These are phyloP conservation scores for Leishmania tarentolae DNA, from an alignment of 208 protist species.

Conservation along the genomic window DNA sequence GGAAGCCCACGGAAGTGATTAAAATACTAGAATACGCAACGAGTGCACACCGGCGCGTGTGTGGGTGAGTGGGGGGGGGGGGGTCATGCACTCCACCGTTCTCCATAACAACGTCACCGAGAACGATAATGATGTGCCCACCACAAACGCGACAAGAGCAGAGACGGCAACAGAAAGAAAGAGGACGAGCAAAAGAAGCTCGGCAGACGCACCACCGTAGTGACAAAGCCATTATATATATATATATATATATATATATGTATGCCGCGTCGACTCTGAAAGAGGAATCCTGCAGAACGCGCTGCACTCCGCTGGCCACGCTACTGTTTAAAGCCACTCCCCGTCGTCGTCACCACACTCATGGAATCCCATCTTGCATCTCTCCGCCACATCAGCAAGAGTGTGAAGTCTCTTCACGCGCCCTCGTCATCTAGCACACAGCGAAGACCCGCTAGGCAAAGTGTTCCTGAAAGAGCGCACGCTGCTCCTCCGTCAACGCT, in stretches of 20 bases:
- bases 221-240: neutral
- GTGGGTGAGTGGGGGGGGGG: neutral
- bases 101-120: neutral
- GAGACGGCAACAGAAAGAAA: neutral
- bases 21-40: neutral
- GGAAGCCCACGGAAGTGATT: neutral
- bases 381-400: neutral
- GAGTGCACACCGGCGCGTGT: neutral
- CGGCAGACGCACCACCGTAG: neutral
- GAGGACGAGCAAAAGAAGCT: neutral
- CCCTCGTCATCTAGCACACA: neutral
- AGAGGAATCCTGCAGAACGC: neutral
- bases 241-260: neutral
- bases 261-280: neutral
- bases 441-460: slow-evolving; percentile 9
- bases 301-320: neutral
- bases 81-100: neutral
- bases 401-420: neutral
- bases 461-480: slow-evolving; percentile 29
- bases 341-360: neutral
- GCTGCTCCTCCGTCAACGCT: slow-evolving; percentile 51
- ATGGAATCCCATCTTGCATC: too few relatives aligned
- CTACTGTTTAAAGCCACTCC: neutral
- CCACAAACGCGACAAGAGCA: neutral
- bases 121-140: neutral